These are phyloP conservation scores for Pichia cactophila DNA, from an alignment of 1,139 yeast genomes.

Conservation along the genomic window DNA sequence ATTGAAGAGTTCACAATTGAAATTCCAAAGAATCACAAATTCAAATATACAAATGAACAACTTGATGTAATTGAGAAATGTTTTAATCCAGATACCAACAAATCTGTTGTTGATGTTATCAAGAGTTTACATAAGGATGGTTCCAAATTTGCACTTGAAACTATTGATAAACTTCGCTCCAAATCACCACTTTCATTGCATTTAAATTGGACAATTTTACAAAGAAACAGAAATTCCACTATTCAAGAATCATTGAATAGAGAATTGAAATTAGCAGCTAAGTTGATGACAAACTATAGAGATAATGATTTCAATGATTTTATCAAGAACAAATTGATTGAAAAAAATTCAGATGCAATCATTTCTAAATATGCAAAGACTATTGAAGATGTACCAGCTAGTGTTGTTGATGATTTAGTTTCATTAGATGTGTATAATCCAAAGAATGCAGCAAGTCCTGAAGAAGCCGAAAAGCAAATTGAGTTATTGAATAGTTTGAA, in stretches of 20 bases:
- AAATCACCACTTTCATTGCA: constrained; percentile 78
- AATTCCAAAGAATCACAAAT: constrained; percentile 58
- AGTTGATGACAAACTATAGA: constrained; percentile 58
- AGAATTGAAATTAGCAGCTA: constrained; percentile 73
- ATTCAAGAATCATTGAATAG: constrained; percentile 61
- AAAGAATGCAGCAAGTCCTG: background rate
- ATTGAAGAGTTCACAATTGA: constrained; percentile 72
- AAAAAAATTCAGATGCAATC: constrained; percentile 21
- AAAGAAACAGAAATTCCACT: constrained; percentile 51
- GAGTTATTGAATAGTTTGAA: constrained; percentile 28
- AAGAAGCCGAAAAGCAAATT: constrained; percentile 16
- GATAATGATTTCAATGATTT: constrained; percentile 65
- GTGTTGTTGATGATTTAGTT: constrained; percentile 23
- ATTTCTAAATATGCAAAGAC: constrained; percentile 25
- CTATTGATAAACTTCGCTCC: constrained; percentile 45
- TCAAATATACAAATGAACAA: constrained; percentile 49
- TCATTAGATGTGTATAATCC: constrained; percentile 24
- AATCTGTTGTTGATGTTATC: constrained; percentile 56
- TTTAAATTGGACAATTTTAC: constrained; percentile 63
- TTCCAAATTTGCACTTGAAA: constrained; percentile 58
- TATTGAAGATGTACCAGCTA: constrained; percentile 30
- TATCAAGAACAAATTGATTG: constrained; percentile 61
- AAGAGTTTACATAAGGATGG: constrained; percentile 48
- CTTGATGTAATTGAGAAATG: constrained; percentile 60
- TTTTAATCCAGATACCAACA: constrained; percentile 41